Evolutionary conservation across 768 basidiomycete species (phyloP), one percentile per base, ranked within the genome.

Genomic region (Sutorius australiensis): DNA sequence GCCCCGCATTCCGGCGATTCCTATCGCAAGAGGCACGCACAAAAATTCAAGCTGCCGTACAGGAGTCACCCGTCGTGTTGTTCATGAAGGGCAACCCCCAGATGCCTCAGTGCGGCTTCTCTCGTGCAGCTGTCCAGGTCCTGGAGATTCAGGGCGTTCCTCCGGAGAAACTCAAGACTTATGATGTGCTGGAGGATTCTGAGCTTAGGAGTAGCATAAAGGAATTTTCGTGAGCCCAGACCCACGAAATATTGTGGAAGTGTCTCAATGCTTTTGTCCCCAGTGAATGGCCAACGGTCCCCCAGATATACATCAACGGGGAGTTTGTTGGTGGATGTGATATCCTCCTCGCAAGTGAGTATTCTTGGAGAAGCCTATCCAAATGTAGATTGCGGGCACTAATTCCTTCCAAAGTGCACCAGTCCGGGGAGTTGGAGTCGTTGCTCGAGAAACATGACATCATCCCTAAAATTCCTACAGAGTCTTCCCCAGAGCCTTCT

Each of bases 51-150:
- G 69, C 82, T 60, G 93, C 94, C 3, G 80, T 98, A 27, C 72
- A 77, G 8, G 73, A 79, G 1, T 82, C 80, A 40, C 94, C 94
- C 0, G 80, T 98, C 6, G 97, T 99, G 1, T 75, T 98, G 5
- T 98, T 99, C 76, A 98, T 99, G 95, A 99, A 99, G 68, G 97
- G 97, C 10, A 92, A 88, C 14, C 92, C 90, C 0, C 78, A 84
- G 21, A 67, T 76, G 6, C 95, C 95, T 2, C 85, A 93, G 62
- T 98, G 95, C 56, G 95, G 95, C 12, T 99, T 98, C 80, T 97
- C 94, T 16, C 81, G 95, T 46, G 95, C 95, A 0, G 93, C 88
- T 0, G 80, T 93, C 30, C 95, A 98, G 68, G 83, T 98, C 43
- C 78, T 99, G 46, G 90, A 92, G 44, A 70, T 91, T 36, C 87